Base-by-base conservation (phyloP, 2,329 filamentous ascomycete species). In the Diaporthe citrichinensis region DNA sequence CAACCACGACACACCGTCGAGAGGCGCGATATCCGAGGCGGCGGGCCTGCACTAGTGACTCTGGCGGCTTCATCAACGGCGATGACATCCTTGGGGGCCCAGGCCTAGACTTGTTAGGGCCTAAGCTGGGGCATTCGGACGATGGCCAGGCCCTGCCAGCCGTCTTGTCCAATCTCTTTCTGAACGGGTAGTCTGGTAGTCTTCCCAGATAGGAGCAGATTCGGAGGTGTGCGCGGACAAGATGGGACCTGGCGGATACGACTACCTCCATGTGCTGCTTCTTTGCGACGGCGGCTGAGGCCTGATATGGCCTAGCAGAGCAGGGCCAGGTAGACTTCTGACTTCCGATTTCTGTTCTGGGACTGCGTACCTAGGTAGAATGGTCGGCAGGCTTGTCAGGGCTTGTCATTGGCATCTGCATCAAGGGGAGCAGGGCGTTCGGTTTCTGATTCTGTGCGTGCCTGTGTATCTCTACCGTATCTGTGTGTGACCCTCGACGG, bases 1-100 rank as follows among this genome's bases (percentile, higher is more conserved):
- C 65, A 55, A 31, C 49, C 49, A 55, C 7, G 46, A 28, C 65
- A 25, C 34, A 23, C 36, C 28, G 1, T 41, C 46, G 49, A 69
- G 65, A 69, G 65, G 65, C 65, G 65, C 49, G 65, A 55, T 69
- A 55, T 55, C 65, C 65, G 65, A 55, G 34, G 65, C 46, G 49
- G 34, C 34, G 49, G 65, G 34, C 15, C 49, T 69, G 49, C 46
- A 41, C 65, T 69, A 69, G 46, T 25, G 34, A 55, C 65, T 23
- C 65, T 69, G 49, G 65, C 65, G 49, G 65, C 65, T 69, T 69
- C 49, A 69, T 69, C 65, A 69, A 69, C 65, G 65, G 65, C 49
- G 2, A 55, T 25, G 65, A 31, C 65, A 55, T 41, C 34, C 49
- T 28, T 20, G 31, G 65, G 46, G 65, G 31, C 34, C n/a, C 23